Evolutionary conservation across 768 basidiomycete species (phyloP).

Genomic region (Omphalotus guepiniiformis): DNA sequence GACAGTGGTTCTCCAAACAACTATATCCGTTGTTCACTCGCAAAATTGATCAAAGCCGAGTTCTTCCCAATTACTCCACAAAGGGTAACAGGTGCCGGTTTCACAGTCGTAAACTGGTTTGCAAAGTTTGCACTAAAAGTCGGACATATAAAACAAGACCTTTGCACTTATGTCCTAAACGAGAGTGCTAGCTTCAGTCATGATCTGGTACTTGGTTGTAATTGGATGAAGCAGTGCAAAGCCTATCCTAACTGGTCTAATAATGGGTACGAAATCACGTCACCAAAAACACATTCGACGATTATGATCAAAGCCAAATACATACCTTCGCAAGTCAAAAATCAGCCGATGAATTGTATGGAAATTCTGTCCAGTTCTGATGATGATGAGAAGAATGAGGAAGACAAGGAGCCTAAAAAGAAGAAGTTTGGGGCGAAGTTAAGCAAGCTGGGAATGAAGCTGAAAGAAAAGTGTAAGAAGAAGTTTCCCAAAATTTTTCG

Average conservation of each 20-base stretch:
- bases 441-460: neutral
- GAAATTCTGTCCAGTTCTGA: neutral
- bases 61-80: constrained; percentile 2
- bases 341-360: too few species aligned
- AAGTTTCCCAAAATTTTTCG: constrained; percentile 1
- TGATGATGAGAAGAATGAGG: neutral
- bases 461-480: neutral
- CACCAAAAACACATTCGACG: constrained; percentile 6
- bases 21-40: constrained; percentile 5
- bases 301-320: constrained; percentile 4
- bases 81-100: constrained; percentile 11
- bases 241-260: constrained; percentile 8
- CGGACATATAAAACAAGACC: constrained; percentile 9
- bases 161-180: constrained; percentile 8
- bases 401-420: neutral
- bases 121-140: constrained; percentile 9
- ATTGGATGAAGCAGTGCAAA: constrained; percentile 7
- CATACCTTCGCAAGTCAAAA: constrained; percentile 1
- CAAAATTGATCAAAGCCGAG: neutral
- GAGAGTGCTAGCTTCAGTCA: constrained; percentile 8
- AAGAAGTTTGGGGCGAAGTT: neutral
- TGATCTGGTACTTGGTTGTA: constrained; percentile 9
- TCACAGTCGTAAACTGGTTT: constrained; percentile 4
- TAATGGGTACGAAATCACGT: constrained; percentile 6
- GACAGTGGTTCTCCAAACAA: constrained; percentile 11